Evolutionary conservation across 129 eudicot genomes (phyloP).

Genomic region (Logfia minima): DNA sequence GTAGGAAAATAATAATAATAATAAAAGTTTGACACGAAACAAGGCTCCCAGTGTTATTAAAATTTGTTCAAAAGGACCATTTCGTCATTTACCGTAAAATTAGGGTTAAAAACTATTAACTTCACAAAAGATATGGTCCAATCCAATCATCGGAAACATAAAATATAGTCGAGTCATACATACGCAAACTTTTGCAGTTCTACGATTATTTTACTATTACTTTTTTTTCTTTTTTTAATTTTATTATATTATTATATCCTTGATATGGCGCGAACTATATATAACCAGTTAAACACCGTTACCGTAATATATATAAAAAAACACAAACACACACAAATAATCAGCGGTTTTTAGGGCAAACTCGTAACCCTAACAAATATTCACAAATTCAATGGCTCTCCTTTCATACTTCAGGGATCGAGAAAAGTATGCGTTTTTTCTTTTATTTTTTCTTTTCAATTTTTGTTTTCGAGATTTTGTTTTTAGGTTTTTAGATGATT

Average conservation of each 20-base stretch:
- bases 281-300: background rate
- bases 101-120: background rate
- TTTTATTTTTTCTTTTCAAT: background rate
- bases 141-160: background rate
- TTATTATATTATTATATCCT: no score
- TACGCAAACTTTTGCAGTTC: background rate
- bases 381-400: constrained; percentile 39
- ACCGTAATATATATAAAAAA: background rate
- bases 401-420: constrained; percentile 32
- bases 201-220: background rate
- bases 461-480: background rate
- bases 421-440: constrained; percentile 25
- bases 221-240: no score
- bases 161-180: background rate
- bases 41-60: background rate
- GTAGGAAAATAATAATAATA: background rate
- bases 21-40: background rate
- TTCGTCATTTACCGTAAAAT: background rate
- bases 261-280: constrained; percentile 23
- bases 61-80: background rate
- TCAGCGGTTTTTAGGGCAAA: constrained; percentile 27
- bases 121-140: background rate
- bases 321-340: constrained; percentile 24
- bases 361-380: background rate
- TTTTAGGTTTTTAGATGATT: constrained; percentile 24